Evolutionary conservation across 306 rosid species (phyloP), one percentile per base, ranked within the genome.

Genomic region (Oxytropis ochrocephala): DNA sequence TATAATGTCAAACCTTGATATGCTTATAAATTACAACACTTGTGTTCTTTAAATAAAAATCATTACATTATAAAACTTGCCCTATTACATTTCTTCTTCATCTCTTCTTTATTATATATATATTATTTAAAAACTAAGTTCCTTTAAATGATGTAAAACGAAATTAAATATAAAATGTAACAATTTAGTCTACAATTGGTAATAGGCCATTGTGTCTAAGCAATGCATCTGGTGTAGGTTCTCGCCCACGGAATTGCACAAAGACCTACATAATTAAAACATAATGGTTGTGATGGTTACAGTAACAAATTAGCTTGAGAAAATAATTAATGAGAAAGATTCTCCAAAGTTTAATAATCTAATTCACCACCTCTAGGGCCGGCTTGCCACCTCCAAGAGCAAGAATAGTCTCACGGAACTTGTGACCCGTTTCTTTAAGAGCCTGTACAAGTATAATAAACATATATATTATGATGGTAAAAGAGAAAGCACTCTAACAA

Each of bases 331-430:
- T 2, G 73, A n/a, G n/a, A 42, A 19, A 63, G n/a, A 4, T 21
- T 39, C 8, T 12, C 35, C 7, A 6, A 7, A 29, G 11, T 52
- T n/a, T n/a, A n/a, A 59, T 2, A 6, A 41, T 77, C 87, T 73
- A 8, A 17, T 49, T 61, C n/a, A n/a, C n/a, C 24, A 91, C 99
- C 79, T 94, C 92, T 7, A 81, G 64, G 27, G 99, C 96, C 12
- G 90, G 77, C 80, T 84, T 94, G 84, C 99, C 96, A 42, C 99
- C 99, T 64, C 99, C 99, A 70, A 94, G 99, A 55, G 97, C 96
- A 81, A 94, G 97, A 79, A 94, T 53, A 10, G 97, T 85, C 75
- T 94, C 99, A 18, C 95, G 81, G 95, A 94, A 94, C 85, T 72
- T 91, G 76, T 60, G 73, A 11, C 97, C 99, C 4, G 95, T 90